Base-by-base conservation (phyloP, 371 early-diverging fungal species). In the Lichtheimia ramosa region DNA sequence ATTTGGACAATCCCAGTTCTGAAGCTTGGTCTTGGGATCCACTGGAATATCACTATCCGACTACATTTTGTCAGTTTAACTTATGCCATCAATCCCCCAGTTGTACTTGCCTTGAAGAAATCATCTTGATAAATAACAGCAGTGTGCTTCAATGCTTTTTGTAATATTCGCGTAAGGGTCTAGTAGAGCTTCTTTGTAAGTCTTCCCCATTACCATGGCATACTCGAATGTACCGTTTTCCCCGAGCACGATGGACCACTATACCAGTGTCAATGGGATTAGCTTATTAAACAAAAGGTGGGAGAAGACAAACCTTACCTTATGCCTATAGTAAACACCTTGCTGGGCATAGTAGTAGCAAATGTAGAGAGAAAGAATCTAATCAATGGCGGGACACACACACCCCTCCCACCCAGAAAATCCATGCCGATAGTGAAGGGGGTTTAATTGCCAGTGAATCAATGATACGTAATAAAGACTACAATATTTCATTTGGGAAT, bases 1-100 rank as follows among this genome's bases (percentile, higher is more conserved):
- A 23, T 81, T 88, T 8, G 93, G 93, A 43, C 90, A 91, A 69
- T 95, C 96, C 96, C 94, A 95, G 64, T 95, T 89, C 49, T 74
- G 79, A 1, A 87, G 65, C 1, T 87, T 85, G 4, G 88, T 83
- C 28, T 70, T 68, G 3, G 73, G 65, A 69, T 91, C 81, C 1
- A 87, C 58, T 6, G 94, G 94, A 15, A 95, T 83, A 12, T 88
- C 73, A 40, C 51, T 61, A 41, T 89, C 88, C 1, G 83, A 70
- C 87, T 85, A 25, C 16, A 51, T 24, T 13, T 55, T 10, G 13
- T 12, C 10, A 8, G 25, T 34, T 34, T 34, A 34, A 10, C 8
- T 8, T 8, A 34, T 8, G 6, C 34, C 10, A 34, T 10, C 2
- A 34, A 2, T 8, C 8, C 12, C 51, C 10, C 13, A n/a, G n/a